Base-by-base conservation (phyloP, 2,329 filamentous ascomycete species). In the Karstenula rhodostoma region DNA sequence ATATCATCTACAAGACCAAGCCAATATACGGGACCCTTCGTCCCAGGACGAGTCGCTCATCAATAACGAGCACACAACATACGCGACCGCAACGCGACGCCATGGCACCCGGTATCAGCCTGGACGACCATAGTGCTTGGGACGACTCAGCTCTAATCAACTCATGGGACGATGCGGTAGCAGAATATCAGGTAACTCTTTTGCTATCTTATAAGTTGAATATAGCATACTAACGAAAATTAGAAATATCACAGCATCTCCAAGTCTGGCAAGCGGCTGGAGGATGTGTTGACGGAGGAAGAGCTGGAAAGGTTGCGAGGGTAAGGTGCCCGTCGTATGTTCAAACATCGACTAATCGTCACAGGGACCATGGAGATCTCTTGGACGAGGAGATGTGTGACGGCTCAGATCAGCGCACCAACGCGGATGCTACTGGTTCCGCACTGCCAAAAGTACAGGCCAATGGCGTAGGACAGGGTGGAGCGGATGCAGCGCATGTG, bases 211-310 rank as follows among this genome's bases (percentile, higher is more conserved):
- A 9, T 4, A 15, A 35, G 42, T 42, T 13, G 19, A 7, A 29
- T 15, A 19, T 13, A 42, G 54, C 12, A 13, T 12, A 32, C 29
- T 47, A 44, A 56, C 19, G 13, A 22, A n/a, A 10, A 13, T 6
- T 32, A 79, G 77, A 76, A 75, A 57, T 79, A 78, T 54, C 75
- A 79, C 53, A 77, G 75, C 59, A 77, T 79, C 57, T 68, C 73
- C 44, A 71, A 70, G 50, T 68, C 70, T 50, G 75, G 76, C 42
- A 75, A 77, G 62, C 73, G 71, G 48, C 62, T 78, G 2, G 74
- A 78, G 60, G 74, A 78, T 59, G 72, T 72, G 10, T 58, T 78
- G 52, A 74, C 61, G 8, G 59, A 64, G 55, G 70, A 74, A 40
- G 75, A 79, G 56, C 62, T 77, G 40, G 65, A 66, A 57, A 66